Percentiles rank a stretch among this genome's conserved stretches.
phyloP scores from a whole-genome alignment of 345 rosid species.

The Eucalyptus melliodora region DNA sequence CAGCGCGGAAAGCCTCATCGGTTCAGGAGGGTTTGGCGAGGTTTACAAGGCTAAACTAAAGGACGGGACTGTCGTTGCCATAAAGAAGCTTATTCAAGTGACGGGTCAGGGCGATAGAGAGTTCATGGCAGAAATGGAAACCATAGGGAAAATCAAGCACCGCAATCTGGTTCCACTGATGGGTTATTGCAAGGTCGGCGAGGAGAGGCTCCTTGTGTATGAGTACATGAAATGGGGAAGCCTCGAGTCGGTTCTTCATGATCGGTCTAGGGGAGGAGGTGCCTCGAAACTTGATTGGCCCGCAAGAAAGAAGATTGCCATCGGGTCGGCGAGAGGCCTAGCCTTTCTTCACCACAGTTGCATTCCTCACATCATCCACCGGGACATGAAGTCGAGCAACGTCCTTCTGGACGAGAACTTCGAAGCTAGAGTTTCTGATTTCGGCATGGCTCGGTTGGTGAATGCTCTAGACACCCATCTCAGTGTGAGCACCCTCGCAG shows the following conservation, averaged over 20 bases:
- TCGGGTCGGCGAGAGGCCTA: slow-evolving; percentile 93
- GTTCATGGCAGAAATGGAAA: slow-evolving; percentile 98
- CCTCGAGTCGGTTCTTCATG: slow-evolving; percentile 83
- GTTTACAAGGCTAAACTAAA: slow-evolving; percentile 84
- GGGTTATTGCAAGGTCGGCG: slow-evolving; percentile 93
- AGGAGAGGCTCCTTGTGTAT: slow-evolving; percentile 93
- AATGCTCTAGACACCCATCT: slow-evolving; percentile 92
- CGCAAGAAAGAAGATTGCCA: slow-evolving; percentile 78
- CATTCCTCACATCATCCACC: slow-evolving; percentile 92
- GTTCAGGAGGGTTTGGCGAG: slow-evolving; percentile 96
- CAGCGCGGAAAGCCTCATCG: slow-evolving; percentile 80
- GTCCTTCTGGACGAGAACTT: slow-evolving; percentile 86
- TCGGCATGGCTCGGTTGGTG: slow-evolving; percentile 93
- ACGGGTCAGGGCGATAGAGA: slow-evolving; percentile 97
- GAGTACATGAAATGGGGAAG: slow-evolving; percentile 99
- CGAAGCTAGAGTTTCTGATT: slow-evolving; percentile 93
- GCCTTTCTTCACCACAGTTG: slow-evolving; percentile 99
- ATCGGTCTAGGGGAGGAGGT: slow-evolving; percentile 33
- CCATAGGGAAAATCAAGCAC: slow-evolving; percentile 95
- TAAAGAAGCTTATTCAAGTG: slow-evolving; percentile 77
- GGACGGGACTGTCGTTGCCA: slow-evolving; percentile 74
- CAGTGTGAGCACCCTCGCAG: slow-evolving; percentile 94
- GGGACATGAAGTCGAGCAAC: slow-evolving; percentile 98
- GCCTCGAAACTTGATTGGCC: slow-evolving; percentile 53
- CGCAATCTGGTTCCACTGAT: slow-evolving; percentile 83